Base-by-base conservation (phyloP, 768 basidiomycete species). In the Leccinum sublutescens region DNA sequence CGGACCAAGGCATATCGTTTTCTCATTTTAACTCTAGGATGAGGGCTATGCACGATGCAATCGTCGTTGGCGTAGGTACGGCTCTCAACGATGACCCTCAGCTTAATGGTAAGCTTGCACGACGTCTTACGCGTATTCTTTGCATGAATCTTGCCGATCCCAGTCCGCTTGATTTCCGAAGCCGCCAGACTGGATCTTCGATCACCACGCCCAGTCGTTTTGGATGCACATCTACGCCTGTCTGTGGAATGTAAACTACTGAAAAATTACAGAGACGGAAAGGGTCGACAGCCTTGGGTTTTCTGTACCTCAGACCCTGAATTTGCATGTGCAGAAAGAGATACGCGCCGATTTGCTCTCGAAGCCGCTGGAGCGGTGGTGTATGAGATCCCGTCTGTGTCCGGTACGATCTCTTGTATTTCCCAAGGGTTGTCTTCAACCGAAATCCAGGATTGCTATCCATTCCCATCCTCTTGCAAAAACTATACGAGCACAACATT, bases 81-180 rank as follows among this genome's bases (percentile, higher is more conserved):
- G 86, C 92, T 21, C 74, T 93, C 49, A 92, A 93, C 60, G 96
- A 99, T 67, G 82, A 99, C 70, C 96, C 96, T 4, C 91, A 97
- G 68, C 79, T 99, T n/a, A 96, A 95, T 65, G 85, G 95, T 92
- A 65, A 64, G 85, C 71, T 47, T 59, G n/a, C 38, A 36, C 7
- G 4, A 29, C 11, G 23, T 50, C 23, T 17, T 57, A 43, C 48
- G 19, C 56, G 47, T 17, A 15, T 58, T 52, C 29, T 19, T 58
- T 17, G 49, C 15, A 48, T 49, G 9, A 38, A 56, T 47, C 47
- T 48, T 56, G 52, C 43, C 34, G 11, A 27, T 9, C 54, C 27
- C 34, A 89, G 88, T 82, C 51, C 84, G 85, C 29, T 79, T 81
- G 68, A 77, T 89, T 23, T 84, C 85, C 2, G 63, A 61, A 60